These are phyloP conservation scores for Elsinoe fawcettii DNA, from an alignment of 2,329 filamentous ascomycete species.

Conservation along the genomic window DNA sequence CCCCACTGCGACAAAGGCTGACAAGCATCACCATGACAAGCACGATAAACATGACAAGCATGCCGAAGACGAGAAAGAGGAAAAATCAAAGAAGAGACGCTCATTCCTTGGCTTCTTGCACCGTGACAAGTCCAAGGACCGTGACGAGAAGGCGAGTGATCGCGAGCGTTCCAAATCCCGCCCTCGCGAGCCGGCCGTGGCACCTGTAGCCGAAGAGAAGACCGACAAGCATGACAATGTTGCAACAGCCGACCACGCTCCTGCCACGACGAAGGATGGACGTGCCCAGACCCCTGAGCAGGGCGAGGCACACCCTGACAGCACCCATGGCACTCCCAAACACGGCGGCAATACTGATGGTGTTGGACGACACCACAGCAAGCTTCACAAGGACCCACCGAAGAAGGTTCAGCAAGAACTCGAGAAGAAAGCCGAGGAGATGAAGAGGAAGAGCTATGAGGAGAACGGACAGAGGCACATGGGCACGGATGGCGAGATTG, in stretches of 20 bases:
- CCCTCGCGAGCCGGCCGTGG: background rate
- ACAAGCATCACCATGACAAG: conserved; percentile 14
- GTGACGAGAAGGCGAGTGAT: conserved; percentile 6
- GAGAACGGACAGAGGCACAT: conserved; percentile 25
- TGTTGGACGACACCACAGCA: conserved; percentile 24
- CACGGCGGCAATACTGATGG: conserved; percentile 12
- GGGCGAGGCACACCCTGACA: background rate
- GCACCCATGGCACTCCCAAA: background rate
- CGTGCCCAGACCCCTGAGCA: conserved; percentile 1
- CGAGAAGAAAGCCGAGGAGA: conserved; percentile 20
- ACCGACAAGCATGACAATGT: conserved; percentile 22
- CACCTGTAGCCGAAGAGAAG: conserved; percentile 17
- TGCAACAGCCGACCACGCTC: background rate
- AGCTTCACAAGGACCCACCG: conserved; percentile 37
- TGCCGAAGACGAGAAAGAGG: conserved; percentile 15
- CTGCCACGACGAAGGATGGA: background rate
- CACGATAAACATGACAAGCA: conserved; percentile 15
- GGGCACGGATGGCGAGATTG: conserved; percentile 28
- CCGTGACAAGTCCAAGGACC: conserved; percentile 34
- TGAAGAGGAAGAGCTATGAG: conserved; percentile 12
- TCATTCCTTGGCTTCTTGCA: conserved; percentile 34
- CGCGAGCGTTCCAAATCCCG: conserved; percentile 2
- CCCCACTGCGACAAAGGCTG: background rate
- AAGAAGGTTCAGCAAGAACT: conserved; percentile 28
- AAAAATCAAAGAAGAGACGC: conserved; percentile 20